A percentile compares a stretch with the other conserved stretches of the same genome.
These are phyloP conservation scores for Alternaria novae-zelandiae DNA, from an alignment of 2,329 filamentous ascomycete species.

Conservation along the genomic window DNA sequence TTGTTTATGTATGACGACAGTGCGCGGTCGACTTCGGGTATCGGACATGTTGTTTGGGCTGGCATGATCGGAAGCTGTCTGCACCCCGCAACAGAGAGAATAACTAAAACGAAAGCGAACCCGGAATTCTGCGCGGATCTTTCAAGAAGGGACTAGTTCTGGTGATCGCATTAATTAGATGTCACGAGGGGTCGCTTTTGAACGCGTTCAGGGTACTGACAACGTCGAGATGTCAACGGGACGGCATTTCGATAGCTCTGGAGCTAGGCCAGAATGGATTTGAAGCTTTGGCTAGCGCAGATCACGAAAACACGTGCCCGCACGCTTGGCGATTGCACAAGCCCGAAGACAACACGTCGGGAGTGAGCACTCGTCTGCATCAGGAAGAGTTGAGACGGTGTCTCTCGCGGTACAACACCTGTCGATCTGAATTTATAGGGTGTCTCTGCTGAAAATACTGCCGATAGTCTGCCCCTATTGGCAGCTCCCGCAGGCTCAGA, in stretches of 20 bases:
- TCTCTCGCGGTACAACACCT: neutral
- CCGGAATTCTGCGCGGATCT: neutral
- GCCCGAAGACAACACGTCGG: neutral
- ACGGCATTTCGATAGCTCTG: neutral
- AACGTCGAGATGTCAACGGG: neutral
- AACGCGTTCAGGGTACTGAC: neutral
- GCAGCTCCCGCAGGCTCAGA: neutral
- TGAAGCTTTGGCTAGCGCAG: neutral
- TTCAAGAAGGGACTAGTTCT: neutral
- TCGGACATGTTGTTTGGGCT: slow-evolving; percentile 40
- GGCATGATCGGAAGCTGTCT: slow-evolving; percentile 23
- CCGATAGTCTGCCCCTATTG: neutral
- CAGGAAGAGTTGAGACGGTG: neutral
- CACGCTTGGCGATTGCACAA: slow-evolving; percentile 1
- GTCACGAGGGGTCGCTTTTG: neutral
- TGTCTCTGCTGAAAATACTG: neutral
- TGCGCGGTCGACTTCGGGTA: slow-evolving; percentile 46
- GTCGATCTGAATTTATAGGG: slow-evolving; percentile 1
- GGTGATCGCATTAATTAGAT: neutral
- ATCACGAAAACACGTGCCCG: slow-evolving; percentile 5
- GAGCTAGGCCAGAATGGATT: neutral
- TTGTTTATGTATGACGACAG: slow-evolving; percentile 46
- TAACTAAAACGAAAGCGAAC: neutral
- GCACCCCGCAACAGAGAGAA: neutral
- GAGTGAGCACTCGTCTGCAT: neutral